phyloP scores from a whole-genome alignment of 2,329 filamentous ascomycete genomes.

The Aureobasidium sp. region DNA sequence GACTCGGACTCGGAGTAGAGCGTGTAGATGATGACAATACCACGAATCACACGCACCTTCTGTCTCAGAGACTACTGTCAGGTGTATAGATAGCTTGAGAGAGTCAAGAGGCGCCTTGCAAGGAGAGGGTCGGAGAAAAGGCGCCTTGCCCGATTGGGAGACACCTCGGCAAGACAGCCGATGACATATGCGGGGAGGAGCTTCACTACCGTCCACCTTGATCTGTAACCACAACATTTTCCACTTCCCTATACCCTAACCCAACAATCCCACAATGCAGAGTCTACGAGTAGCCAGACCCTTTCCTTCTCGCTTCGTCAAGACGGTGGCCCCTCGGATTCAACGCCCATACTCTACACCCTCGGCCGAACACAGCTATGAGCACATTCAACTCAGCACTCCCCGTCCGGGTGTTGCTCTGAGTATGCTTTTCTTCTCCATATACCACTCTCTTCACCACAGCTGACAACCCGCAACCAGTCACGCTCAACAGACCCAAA shows the following conservation, averaged over 20 bases:
- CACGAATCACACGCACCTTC: no score
- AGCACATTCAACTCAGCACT: slow-evolving; percentile 32
- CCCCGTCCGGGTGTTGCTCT: slow-evolving; percentile 16
- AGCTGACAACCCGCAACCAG: slow-evolving; percentile 5
- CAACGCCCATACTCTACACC: slow-evolving; percentile 3
- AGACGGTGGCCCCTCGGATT: not conserved
- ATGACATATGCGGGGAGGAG: slow-evolving; percentile 7
- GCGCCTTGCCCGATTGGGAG: not conserved
- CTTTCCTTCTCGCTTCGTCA: slow-evolving; percentile 9
- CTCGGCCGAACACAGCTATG: slow-evolving; percentile 11
- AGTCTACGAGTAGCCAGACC: slow-evolving; percentile 1
- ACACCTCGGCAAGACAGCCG: not conserved
- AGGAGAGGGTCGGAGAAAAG: not conserved
- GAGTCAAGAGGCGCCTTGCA: not conserved
- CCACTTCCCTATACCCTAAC: not conserved
- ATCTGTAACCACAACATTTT: not conserved
- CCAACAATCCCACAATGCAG: not conserved
- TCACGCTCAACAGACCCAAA: slow-evolving; percentile 79
- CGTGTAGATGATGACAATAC: not conserved
- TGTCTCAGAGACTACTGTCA: no score
- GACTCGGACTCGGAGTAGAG: slow-evolving; percentile 54
- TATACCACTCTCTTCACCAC: not conserved
- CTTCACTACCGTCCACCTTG: not conserved
- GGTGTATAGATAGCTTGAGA: not conserved
- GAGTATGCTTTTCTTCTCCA: not conserved